Conservation (phyloP, 495 filamentous ascomycete genomes). For the Aspergillus baeticus region DNA sequence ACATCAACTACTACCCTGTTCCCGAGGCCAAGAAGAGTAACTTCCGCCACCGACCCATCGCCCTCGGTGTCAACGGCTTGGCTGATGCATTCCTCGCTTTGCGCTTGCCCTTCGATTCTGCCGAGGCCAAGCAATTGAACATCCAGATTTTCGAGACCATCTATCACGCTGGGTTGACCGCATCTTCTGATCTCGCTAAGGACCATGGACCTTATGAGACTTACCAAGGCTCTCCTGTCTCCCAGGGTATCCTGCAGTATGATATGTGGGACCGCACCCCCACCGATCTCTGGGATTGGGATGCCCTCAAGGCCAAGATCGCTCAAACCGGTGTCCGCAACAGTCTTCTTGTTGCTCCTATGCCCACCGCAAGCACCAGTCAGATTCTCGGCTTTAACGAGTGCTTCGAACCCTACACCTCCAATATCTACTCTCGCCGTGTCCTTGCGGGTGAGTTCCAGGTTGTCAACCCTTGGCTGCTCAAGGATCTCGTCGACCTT, state of each 20-base stretch:
- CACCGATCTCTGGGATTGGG: constrained; percentile 96
- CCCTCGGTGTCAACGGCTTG: constrained; percentile 94
- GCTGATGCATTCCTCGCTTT: constrained; percentile 98
- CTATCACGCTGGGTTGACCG: constrained; percentile 91
- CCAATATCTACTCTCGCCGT: constrained; percentile 98
- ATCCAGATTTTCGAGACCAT: constrained; percentile 99
- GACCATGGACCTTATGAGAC: constrained; percentile 79
- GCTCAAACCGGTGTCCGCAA: constrained; percentile 91
- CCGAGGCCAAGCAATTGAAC: constrained; percentile 89
- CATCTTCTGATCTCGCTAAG: constrained; percentile 83
- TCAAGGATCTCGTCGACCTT: constrained; percentile 97
- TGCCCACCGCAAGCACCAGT: constrained; percentile 94
- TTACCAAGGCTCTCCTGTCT: constrained; percentile 91
- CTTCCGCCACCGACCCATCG: constrained; percentile 91
- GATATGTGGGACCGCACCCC: constrained; percentile 98
- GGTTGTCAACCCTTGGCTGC: constrained; percentile 97
- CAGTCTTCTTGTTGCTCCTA: constrained; percentile 90
- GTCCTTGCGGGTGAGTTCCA: constrained; percentile 98
- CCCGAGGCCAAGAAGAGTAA: constrained; percentile 91
- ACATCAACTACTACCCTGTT: constrained; percentile 96
- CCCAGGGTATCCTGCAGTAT: constrained; percentile 93
- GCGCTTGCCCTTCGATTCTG: constrained; percentile 93
- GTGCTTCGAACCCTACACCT: constrained; percentile 99
- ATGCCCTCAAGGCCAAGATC: constrained; percentile 82
- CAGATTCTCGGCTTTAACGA: constrained; percentile 99